Evolutionary conservation across 2,329 filamentous ascomycete genomes (phyloP), one percentile per base, ranked within the genome.

Genomic region (Fusarium sp.): DNA sequence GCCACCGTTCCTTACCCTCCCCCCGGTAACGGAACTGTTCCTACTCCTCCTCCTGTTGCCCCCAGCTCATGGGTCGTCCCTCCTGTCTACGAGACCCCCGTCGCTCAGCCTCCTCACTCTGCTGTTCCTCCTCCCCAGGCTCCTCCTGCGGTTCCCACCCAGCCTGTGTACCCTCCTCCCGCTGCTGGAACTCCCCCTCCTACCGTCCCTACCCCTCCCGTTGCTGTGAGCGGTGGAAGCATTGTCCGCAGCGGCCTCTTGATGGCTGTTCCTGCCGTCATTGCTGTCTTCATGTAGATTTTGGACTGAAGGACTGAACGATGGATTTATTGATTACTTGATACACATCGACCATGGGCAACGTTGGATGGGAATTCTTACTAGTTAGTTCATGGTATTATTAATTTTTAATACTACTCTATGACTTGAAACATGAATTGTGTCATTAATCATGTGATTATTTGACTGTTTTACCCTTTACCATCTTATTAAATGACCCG

Each of bases 221-320:
- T 56, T 23, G 43, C 60, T n/a, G 65, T 63, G 20, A 72, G 68
- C 46, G 45, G 68, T 25, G 68, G 56, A 4, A 72, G 34, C 23
- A 41, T 69, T 2, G 40, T 71, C 10, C 60, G 66, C 27, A 47
- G 46, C 20, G 25, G 68, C 9, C 42, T 72, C 13, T 51, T 71
- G 55, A 41, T 69, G 57, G 65, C 30, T 23, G 32, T 71, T 10
- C 68, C 68, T 12, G 42, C 63, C 27, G 25, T 57, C n/a, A 14
- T 69, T 27, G 68, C 68, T 50, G 25, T 71, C 43, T 51, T 71
- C 18, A 48, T 71, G 50, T 68, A 16, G 59, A 61, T 41, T 42
- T 43, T 27, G 28, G 45, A 61, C 30, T 43, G 30, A 23, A 51
- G 12, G 54, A 60, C 46, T 25, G 23, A 66, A 60, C 25, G 42